These are phyloP conservation scores for Trypanosoma grayi DNA, from an alignment of 208 protist species.

Conservation along the genomic window DNA sequence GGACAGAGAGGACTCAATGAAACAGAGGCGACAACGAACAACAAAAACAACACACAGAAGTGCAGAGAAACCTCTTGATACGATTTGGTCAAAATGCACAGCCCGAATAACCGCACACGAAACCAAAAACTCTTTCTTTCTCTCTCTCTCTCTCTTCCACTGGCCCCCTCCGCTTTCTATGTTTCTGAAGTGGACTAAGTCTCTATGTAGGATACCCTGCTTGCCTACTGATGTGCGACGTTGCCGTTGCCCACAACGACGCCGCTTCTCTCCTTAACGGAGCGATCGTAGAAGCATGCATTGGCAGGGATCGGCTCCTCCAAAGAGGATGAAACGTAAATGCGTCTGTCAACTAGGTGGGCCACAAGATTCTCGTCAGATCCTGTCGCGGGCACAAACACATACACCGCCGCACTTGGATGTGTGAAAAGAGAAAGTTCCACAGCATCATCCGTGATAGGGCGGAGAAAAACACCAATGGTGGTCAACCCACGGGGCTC, in stretches of 20 bases:
- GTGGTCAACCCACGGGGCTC: constrained; percentile 36
- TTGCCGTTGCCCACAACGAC: no score
- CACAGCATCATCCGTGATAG: constrained; percentile 28
- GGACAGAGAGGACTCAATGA: no score
- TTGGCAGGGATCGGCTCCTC: constrained; percentile 52
- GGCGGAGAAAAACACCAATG: constrained; percentile 42
- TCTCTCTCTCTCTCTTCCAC: no score
- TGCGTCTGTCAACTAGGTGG: constrained; percentile 22
- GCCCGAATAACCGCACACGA: no score
- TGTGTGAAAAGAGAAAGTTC: constrained; percentile 50
- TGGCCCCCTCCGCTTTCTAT: no score
- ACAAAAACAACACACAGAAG: not conserved
- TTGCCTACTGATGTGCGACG: no score
- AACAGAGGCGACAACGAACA: no score
- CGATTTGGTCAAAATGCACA: no score
- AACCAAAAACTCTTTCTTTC: no score
- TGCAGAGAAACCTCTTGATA: not conserved
- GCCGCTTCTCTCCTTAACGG: constrained; percentile 39
- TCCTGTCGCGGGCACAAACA: constrained; percentile 43
- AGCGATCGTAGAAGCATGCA: constrained; percentile 75
- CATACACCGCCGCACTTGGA: constrained; percentile 54
- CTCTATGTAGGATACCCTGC: no score
- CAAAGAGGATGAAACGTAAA: constrained; percentile 27
- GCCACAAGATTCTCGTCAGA: constrained; percentile 28
- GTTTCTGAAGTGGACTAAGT: no score